Conservation (phyloP, 1,284 basidiomycete species). For the Papiliotrema laurentii region DNA sequence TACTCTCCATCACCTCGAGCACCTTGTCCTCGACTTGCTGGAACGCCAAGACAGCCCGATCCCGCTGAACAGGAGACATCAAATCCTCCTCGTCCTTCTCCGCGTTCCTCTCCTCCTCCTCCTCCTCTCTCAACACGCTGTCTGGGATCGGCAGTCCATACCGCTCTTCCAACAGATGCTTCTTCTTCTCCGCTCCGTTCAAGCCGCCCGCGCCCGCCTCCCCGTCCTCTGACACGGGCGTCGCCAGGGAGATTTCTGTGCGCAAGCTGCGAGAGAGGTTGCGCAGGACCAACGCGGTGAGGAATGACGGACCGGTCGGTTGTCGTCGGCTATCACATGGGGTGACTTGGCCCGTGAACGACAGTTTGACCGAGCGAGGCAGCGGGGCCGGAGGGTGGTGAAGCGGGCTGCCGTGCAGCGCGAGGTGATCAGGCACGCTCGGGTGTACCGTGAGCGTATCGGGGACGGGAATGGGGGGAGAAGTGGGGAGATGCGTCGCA, state of each 20-base stretch:
- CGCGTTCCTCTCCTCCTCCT: slow-evolving; percentile 33
- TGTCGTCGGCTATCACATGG: slow-evolving; percentile 19
- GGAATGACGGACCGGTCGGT: slow-evolving; percentile 39
- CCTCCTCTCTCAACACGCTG: slow-evolving; percentile 34
- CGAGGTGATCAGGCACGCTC: slow-evolving; percentile 13
- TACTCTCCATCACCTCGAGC: slow-evolving; percentile 30
- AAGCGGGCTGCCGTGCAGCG: slow-evolving; percentile 17
- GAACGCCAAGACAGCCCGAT: slow-evolving; percentile 35
- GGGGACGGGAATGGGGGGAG: slow-evolving; percentile 6
- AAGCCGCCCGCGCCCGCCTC: slow-evolving; percentile 7
- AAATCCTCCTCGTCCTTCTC: slow-evolving; percentile 12
- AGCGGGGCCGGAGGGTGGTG: slow-evolving; percentile 26
- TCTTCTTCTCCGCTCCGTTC: slow-evolving; percentile 28
- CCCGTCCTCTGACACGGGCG: not conserved
- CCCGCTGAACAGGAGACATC: slow-evolving; percentile 22
- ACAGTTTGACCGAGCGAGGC: slow-evolving; percentile 14
- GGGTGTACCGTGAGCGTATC: slow-evolving; percentile 15
- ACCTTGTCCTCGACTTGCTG: slow-evolving; percentile 27
- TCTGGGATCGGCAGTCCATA: slow-evolving; percentile 47
- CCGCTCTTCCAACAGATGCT: slow-evolving; percentile 35
- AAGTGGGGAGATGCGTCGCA: slow-evolving; percentile 37
- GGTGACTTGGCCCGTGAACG: slow-evolving; percentile 23
- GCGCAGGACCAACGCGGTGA: slow-evolving; percentile 40
- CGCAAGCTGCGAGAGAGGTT: slow-evolving; percentile 38
- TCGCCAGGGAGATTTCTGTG: slow-evolving; percentile 23